A percentile compares a stretch with the other conserved stretches of the same genome.
phyloP scores from a whole-genome alignment of 345 rosid genomes.

The Eucalyptus albens region DNA sequence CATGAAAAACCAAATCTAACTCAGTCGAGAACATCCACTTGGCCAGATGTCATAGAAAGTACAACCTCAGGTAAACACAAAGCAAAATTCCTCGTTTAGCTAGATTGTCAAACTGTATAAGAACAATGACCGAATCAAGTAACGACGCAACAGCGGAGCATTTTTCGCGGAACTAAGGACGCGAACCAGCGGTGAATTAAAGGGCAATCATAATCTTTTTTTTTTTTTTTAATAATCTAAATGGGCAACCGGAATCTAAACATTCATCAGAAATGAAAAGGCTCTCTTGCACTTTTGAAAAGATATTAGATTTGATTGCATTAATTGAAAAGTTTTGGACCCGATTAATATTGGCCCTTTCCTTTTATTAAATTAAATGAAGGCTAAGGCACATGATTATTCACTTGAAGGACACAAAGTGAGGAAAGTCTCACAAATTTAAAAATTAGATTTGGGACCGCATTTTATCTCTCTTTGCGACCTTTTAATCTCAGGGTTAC shows the following conservation, averaged over 20 bases:
- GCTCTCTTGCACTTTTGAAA: background rate
- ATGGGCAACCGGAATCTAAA: background rate
- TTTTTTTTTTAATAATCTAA: background rate
- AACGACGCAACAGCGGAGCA: background rate
- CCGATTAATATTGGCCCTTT: background rate
- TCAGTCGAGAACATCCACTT: background rate
- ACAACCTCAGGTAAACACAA: background rate
- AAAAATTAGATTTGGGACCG: background rate
- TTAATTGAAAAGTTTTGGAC: background rate
- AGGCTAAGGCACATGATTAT: background rate
- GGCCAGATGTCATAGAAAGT: background rate
- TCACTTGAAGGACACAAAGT: background rate
- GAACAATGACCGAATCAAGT: background rate
- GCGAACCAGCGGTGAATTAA: background rate
- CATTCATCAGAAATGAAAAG: background rate
- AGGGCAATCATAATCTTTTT: background rate
- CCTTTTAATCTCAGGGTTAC: background rate
- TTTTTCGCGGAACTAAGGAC: background rate
- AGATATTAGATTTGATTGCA: background rate
- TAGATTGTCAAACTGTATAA: background rate
- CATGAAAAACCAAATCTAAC: background rate
- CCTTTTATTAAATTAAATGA: background rate
- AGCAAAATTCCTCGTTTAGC: background rate
- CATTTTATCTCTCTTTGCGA: background rate
- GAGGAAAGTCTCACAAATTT: background rate